Conservation (phyloP, 106 monocot genomes). For the Allium cepa region DNA sequence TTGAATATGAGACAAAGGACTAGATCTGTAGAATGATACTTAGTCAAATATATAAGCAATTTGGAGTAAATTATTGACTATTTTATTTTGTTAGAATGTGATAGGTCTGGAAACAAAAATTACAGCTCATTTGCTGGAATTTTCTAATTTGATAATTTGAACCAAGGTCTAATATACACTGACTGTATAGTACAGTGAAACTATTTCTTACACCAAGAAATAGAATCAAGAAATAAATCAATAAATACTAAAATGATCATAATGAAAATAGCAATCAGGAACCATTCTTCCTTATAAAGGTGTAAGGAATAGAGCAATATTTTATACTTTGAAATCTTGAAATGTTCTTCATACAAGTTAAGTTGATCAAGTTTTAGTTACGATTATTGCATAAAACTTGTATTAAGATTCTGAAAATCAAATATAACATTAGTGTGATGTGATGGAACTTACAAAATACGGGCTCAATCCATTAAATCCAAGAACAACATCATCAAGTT, state of each 20-base stretch:
- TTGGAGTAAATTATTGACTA: constrained; percentile 1
- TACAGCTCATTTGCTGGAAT: background rate
- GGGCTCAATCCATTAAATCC: constrained; percentile 30
- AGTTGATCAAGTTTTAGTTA: background rate
- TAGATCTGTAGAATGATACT: background rate
- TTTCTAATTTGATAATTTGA: background rate
- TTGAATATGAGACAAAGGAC: background rate
- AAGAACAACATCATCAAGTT: constrained; percentile 64
- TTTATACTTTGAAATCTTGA: background rate
- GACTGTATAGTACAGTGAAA: background rate
- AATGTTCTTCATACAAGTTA: background rate
- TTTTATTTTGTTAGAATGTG: background rate
- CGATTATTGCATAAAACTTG: background rate
- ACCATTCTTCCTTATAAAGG: background rate
- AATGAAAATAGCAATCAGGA: no score
- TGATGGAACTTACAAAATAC: constrained; percentile 9
- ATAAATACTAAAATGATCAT: no score
- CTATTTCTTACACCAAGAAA: no score
- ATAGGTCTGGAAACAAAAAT: background rate
- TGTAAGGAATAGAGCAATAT: background rate
- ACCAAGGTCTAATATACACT: background rate
- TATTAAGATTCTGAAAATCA: background rate
- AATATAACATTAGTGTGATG: no score
- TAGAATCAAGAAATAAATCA: no score
- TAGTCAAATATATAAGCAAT: background rate